phyloP scores from a whole-genome alignment of 2,329 filamentous ascomycete genomes.

The Dothideomycetes sp. region DNA sequence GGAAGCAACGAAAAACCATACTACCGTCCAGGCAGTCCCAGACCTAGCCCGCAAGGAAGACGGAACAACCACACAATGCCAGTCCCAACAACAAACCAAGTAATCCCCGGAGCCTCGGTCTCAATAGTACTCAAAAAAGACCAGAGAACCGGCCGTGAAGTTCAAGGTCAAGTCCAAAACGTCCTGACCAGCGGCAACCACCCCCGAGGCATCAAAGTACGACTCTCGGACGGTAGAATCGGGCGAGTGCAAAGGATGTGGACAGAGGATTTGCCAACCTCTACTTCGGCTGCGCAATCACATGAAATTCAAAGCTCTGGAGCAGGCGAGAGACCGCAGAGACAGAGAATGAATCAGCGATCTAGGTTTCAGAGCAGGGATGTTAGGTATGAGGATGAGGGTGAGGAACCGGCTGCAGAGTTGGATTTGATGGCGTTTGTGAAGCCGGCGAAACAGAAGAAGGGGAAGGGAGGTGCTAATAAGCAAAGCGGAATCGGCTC shows the following conservation, averaged over 20 bases:
- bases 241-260: constrained; percentile 61
- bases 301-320: constrained; percentile 12
- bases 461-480: constrained; percentile 21
- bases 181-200: constrained; percentile 66
- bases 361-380: constrained; percentile 14
- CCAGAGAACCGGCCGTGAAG: constrained; percentile 64
- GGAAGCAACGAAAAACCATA: no score
- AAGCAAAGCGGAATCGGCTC: no score
- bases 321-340: constrained; percentile 1
- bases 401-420: constrained; percentile 29
- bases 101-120: constrained; percentile 54
- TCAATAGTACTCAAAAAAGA: constrained; percentile 69
- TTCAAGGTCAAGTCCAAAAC: constrained; percentile 56
- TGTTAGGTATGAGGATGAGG: constrained; percentile 20
- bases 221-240: constrained; percentile 60
- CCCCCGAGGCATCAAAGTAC: constrained; percentile 69
- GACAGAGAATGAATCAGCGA: constrained; percentile 1
- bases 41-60: no score
- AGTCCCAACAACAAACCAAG: constrained; percentile 33
- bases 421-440: constrained; percentile 46
- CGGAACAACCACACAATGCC: background rate
- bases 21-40: no score
- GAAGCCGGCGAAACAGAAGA: constrained; percentile 28
- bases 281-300: constrained; percentile 19
- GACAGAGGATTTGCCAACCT: background rate